phyloP scores from a whole-genome alignment of 2,329 filamentous ascomycete species.

The Aureobasidium sp. region DNA sequence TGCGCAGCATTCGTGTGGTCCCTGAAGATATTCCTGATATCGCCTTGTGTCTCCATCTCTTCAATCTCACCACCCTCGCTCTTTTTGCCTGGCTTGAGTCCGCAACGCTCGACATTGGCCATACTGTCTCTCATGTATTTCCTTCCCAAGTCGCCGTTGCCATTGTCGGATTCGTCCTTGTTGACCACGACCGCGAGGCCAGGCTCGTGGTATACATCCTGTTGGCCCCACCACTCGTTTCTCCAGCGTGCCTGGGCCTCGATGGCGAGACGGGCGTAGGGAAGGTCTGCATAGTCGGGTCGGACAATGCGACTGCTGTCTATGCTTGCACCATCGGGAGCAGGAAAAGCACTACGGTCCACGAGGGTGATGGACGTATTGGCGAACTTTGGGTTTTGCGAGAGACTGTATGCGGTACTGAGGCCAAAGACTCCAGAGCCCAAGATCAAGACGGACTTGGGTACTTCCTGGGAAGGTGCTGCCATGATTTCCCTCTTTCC shows the following conservation, averaged over 20 bases:
- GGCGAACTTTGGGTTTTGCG: slow-evolving; percentile 47
- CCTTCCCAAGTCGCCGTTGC: slow-evolving; percentile 26
- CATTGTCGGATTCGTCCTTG: slow-evolving; percentile 28
- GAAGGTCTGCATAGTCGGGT: slow-evolving; percentile 71
- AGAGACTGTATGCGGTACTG: slow-evolving; percentile 61
- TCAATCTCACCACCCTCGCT: slow-evolving; percentile 29
- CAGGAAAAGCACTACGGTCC: slow-evolving; percentile 49
- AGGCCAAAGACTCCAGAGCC: slow-evolving; percentile 49
- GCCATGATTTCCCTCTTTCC: background rate
- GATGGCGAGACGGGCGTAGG: slow-evolving; percentile 66
- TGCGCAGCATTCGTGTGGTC: slow-evolving; percentile 11
- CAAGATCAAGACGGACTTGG: slow-evolving; percentile 40
- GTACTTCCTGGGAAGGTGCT: slow-evolving; percentile 17
- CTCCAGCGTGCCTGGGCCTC: slow-evolving; percentile 64
- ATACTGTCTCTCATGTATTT: slow-evolving; percentile 53
- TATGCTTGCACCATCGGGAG: slow-evolving; percentile 42
- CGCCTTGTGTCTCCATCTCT: slow-evolving; percentile 28
- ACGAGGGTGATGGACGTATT: slow-evolving; percentile 48
- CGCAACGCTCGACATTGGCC: slow-evolving; percentile 50
- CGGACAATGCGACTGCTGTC: slow-evolving; percentile 55
- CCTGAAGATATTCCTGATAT: slow-evolving; percentile 32
- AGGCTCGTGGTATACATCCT: slow-evolving; percentile 60
- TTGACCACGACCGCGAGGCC: slow-evolving; percentile 57
- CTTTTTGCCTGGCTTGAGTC: slow-evolving; percentile 30
- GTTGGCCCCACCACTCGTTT: slow-evolving; percentile 45